These are phyloP conservation scores for Calocybe gangraenosa DNA, from an alignment of 768 basidiomycete species.

Conservation along the genomic window DNA sequence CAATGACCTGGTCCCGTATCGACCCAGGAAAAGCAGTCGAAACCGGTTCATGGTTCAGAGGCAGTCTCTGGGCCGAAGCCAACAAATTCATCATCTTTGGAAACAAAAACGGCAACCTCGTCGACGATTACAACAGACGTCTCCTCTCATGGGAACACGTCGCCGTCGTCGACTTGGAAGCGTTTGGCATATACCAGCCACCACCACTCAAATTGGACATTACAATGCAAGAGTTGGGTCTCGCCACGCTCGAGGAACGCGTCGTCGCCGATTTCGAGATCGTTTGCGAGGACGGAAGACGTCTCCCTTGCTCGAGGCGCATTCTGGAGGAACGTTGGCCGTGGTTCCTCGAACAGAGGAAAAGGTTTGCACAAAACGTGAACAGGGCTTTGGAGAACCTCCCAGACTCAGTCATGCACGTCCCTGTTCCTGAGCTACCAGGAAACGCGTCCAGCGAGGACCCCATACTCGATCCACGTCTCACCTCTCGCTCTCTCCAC, in stretches of 20 bases:
- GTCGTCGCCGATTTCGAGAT: constrained; percentile 89
- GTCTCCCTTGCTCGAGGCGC: constrained; percentile 76
- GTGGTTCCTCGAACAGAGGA: constrained; percentile 82
- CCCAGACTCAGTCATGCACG: constrained; percentile 57
- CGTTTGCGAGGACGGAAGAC: constrained; percentile 85
- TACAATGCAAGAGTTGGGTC: constrained; percentile 79
- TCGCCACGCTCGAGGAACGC: constrained; percentile 78
- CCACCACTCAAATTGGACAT: constrained; percentile 63
- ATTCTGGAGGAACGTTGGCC: constrained; percentile 91
- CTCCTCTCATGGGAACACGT: constrained; percentile 91
- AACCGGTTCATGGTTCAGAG: constrained; percentile 92
- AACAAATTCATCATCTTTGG: constrained; percentile 92
- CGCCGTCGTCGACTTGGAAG: constrained; percentile 86
- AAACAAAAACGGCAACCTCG: constrained; percentile 80
- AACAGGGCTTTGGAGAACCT: constrained; percentile 51
- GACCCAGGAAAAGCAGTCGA: constrained; percentile 85
- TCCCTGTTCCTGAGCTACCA: constrained; percentile 58
- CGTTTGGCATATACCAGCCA: constrained; percentile 93
- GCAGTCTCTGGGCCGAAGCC: constrained; percentile 79
- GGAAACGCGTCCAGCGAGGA: constrained; percentile 43
- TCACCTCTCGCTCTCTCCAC: constrained; percentile 74
- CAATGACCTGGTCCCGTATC: constrained; percentile 83
- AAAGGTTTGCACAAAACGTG: constrained; percentile 55
- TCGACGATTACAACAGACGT: constrained; percentile 90
- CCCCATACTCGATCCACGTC: constrained; percentile 66